Evolutionary conservation across 2,329 filamentous ascomycete genomes (phyloP), one percentile per base, ranked within the genome.

Genomic region (Fusarium sp.): DNA sequence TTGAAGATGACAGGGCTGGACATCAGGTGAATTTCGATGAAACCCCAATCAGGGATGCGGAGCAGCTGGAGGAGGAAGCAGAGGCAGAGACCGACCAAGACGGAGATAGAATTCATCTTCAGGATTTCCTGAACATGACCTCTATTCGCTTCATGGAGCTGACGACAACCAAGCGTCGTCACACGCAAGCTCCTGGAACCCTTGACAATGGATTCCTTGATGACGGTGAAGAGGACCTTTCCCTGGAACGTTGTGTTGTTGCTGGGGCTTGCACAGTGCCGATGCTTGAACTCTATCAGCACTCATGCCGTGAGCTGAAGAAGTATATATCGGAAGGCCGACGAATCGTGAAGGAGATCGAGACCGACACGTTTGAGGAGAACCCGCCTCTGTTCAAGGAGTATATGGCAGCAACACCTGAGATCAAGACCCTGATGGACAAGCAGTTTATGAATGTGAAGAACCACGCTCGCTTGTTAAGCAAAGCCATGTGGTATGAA

Each of bases 61-160:
- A 78, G 5, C 82, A 87, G 48, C 76, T 84, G 30, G 83, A 86
- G 57, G 81, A 84, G 11, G 87, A 90, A n/a, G 86, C 86, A 26
- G 82, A 86, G 50, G 82, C 84, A 26, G 82, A 86, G 54, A 81
- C 83, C 13, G 87, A 90, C 18, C 86, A 86, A 30, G 81, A 85
- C 18, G 87, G 88, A 26, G 79, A 91, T 32, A 88, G 87, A 28
- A 95, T 98, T 61, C 93, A 95, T 51, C 87, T 99, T 7, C 94
- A 98, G 76, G 93, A 98, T 60, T 99, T 99, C 83, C 85, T 99
- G 50, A 94, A 97, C 72, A 91, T 98, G 90, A 98, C 96, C 6
- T 97, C 94, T 67, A 98, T 99, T 78, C 94, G 95, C 61, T 99
- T 99, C 84, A 98, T 99, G 93, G 96, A 99, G 80, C 87, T 99